Evolutionary conservation across 176 grass and related monocot species (phyloP).

Genomic region (Phyllostachys edulis): DNA sequence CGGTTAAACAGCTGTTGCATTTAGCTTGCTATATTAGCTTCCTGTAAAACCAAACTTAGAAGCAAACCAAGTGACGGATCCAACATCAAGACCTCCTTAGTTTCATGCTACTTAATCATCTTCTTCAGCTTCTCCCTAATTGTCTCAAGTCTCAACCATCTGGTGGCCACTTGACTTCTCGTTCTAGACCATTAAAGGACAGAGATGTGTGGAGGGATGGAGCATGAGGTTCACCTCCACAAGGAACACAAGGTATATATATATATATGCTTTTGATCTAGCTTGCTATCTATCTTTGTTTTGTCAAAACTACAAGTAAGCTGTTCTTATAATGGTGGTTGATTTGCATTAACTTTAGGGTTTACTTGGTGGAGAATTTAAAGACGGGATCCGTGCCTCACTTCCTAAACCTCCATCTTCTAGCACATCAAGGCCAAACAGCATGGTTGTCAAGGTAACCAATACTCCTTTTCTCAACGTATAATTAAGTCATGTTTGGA

Average conservation of each 20-base stretch:
- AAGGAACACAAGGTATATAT: constrained; percentile 50
- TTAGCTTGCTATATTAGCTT: neutral
- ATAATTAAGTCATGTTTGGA: neutral
- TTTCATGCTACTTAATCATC: neutral
- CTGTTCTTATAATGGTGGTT: neutral
- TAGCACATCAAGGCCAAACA: constrained; percentile 52
- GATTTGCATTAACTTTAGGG: constrained; percentile 12
- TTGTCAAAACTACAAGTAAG: neutral
- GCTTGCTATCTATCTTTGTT: neutral
- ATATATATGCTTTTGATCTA: neutral
- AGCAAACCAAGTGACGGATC: constrained; percentile 32
- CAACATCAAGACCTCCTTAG: neutral
- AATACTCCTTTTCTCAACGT: neutral
- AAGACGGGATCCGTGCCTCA: constrained; percentile 22
- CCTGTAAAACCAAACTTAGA: constrained; percentile 22
- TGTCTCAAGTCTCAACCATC: neutral
- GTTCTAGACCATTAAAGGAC: neutral
- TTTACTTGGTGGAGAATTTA: constrained; percentile 34
- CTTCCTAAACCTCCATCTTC: constrained; percentile 25
- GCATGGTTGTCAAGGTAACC: constrained; percentile 74
- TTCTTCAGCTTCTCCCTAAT: neutral
- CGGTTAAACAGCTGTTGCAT: constrained; percentile 14
- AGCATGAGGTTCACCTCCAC: constrained; percentile 39
- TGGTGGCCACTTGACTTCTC: no score
- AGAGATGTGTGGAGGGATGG: constrained; percentile 43